These are phyloP conservation scores for Protea cynaroides DNA, from an alignment of 164 flowering plant species.

Conservation along the genomic window DNA sequence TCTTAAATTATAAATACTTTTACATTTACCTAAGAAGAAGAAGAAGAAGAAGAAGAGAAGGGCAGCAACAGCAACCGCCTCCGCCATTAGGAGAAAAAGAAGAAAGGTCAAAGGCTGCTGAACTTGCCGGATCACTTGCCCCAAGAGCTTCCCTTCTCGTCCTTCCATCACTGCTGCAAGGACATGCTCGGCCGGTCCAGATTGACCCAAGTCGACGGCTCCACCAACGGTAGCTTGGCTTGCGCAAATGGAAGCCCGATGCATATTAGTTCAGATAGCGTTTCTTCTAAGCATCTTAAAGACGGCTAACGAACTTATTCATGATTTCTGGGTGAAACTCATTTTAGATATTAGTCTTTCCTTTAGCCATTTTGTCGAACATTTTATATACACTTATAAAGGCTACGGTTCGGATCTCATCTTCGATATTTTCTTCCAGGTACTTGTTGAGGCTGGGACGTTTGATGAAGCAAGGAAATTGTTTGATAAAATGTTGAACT, in stretches of 20 bases:
- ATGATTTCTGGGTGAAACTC: slow-evolving; percentile 12
- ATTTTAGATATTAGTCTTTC: slow-evolving; percentile 7
- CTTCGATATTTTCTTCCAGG: slow-evolving; percentile 27
- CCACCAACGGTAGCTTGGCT: no score
- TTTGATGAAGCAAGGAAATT: slow-evolving; percentile 21
- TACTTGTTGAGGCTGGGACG: slow-evolving; percentile 19
- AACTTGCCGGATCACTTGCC: no score
- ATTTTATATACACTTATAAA: slow-evolving; percentile 26
- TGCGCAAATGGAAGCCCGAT: slow-evolving; percentile 23
- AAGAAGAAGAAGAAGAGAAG: no score
- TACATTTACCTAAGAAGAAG: no score
- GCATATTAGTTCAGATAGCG: slow-evolving; percentile 22
- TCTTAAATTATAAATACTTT: no score
- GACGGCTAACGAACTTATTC: slow-evolving; percentile 15
- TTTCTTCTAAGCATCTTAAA: slow-evolving; percentile 19
- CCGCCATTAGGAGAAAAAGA: no score
- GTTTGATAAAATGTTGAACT: slow-evolving; percentile 22
- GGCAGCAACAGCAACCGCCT: no score
- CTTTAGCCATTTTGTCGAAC: slow-evolving; percentile 21
- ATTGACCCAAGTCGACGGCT: no score
- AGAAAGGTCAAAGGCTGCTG: no score
- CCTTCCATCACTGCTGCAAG: no score
- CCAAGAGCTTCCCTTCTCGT: no score
- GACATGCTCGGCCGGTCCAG: no score
- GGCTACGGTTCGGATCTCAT: slow-evolving; percentile 29